Evolutionary conservation across 1,284 basidiomycete genomes (phyloP), one percentile per base, ranked within the genome.

Genomic region (Trichosporon coremiiforme): DNA sequence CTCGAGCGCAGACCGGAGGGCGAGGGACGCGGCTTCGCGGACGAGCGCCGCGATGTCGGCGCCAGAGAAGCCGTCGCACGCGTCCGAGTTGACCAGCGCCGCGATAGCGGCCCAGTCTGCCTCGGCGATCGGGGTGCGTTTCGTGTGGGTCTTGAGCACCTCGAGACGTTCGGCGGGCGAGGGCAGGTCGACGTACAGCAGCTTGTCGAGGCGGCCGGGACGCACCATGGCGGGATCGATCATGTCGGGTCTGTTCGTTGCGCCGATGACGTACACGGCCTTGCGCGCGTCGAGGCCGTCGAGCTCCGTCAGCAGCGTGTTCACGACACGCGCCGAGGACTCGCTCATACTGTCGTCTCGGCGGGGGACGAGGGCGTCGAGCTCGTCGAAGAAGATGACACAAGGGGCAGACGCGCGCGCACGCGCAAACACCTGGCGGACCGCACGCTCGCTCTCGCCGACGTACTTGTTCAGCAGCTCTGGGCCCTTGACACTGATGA

Each of bases 321-420:
- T 99, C 73, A 99, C 96, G 4, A 99, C 93, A n/a, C 96, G 89
- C 0, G 95, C 91, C 3, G 94, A 96, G 0, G 94, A 94, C 83
- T 99, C 96, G 9, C 94, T 98, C 82, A 97, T 86, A 73, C 87
- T 90, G 75, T 98, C 96, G 77, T 98, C 97, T 64, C 96, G 88
- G 5, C 94, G 86, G 0, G 96, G 96, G 0, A 98, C 97, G 15
- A 99, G 87, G 0, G 97, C 97, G 76, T 99, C 97, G 5, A 98
- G 87, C 83, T 99, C 96, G 80, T 99, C 97, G 85, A 99, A 99
- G 90, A 99, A 99, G 93, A 99, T 98, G 73, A 99, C 96, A 83
- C 96, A 85, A 57, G 97, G 97, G 8, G 96, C 94, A 0, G 96
- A 96, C 13, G 97, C 95, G 76, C 97, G 91, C 50, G 97, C 97